Evolutionary conservation across 1,284 basidiomycete genomes (phyloP).

Genomic region (Xerocomus minutiporus): DNA sequence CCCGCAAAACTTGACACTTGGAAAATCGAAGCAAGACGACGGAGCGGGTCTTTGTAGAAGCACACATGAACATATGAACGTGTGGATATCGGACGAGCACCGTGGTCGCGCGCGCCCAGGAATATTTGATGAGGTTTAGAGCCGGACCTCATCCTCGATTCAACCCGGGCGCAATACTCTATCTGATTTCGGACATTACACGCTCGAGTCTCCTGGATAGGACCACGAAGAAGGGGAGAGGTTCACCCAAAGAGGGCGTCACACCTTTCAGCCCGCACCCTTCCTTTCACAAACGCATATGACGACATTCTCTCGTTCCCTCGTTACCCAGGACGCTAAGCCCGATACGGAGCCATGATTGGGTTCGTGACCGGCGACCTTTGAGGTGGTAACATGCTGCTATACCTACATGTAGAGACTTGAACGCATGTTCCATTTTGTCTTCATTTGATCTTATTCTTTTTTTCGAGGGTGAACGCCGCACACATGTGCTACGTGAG

Average conservation of each 20-base stretch:
- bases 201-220: background rate
- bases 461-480: background rate
- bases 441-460: background rate
- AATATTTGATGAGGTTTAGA: background rate
- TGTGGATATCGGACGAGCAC: background rate
- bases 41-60: background rate
- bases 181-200: background rate
- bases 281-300: background rate
- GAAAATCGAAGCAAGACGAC: background rate
- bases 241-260: background rate
- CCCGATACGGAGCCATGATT: background rate
- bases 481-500: conserved; percentile 3
- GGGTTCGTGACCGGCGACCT: background rate
- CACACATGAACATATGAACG: background rate
- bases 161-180: background rate
- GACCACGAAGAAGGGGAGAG: background rate
- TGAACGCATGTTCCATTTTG: background rate
- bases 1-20: background rate
- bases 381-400: background rate
- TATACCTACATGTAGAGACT: background rate
- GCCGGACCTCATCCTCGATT: background rate
- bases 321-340: background rate
- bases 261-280: background rate
- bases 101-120: background rate
- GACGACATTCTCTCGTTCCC: background rate